Base-by-base conservation (phyloP, 2,329 filamentous ascomycete genomes). In the Fusarium pseudoanthophilum region DNA sequence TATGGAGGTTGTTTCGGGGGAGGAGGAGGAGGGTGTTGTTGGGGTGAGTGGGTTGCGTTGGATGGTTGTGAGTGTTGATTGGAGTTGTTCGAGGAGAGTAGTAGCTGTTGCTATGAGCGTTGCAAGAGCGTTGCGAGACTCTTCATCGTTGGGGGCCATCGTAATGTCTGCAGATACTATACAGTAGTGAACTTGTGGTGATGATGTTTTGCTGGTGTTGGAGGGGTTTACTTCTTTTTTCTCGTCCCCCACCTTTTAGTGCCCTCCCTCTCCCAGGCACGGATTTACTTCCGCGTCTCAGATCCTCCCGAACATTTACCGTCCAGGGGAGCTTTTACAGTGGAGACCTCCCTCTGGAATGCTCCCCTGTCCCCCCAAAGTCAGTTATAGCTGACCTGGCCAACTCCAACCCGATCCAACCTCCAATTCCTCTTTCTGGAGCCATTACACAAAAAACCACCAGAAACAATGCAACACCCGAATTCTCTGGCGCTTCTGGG, bases 401-500 rank as follows among this genome's bases (percentile, higher is more conserved):
- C 70, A 75, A 72, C 53, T 72, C 51, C 26, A 67, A 62, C 45
- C 7, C 48, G 16, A 14, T 26, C 30, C 30, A 59, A 63, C 51
- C 64, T 67, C 43, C 43, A 58, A 61, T 49, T 60, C 56, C 52
- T 57, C 45, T 52, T 48, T 48, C 51, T 28, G 15, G 58, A 52
- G 58, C 34, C 48, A 59, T 52, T 39, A 43, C 51, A 64, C 45
- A 42, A 36, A 30, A 30, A 42, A 32, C 42, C 42, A 43, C 51
- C 36, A 21, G n/a, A 36, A 46, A 42, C 14, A 61, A 89, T 89
- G 87, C 84, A 84, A 78, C 86, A 85, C 77, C 83, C 83, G 77
- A 82, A 80, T 73, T 83, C 85, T 66, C 78, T 87, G 82, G 84
- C 87, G 82, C 84, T 90, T 73, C 71, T 88, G 69, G 82, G 87